Conservation (phyloP, 441 rosid species). For the Eruca vesicaria region DNA sequence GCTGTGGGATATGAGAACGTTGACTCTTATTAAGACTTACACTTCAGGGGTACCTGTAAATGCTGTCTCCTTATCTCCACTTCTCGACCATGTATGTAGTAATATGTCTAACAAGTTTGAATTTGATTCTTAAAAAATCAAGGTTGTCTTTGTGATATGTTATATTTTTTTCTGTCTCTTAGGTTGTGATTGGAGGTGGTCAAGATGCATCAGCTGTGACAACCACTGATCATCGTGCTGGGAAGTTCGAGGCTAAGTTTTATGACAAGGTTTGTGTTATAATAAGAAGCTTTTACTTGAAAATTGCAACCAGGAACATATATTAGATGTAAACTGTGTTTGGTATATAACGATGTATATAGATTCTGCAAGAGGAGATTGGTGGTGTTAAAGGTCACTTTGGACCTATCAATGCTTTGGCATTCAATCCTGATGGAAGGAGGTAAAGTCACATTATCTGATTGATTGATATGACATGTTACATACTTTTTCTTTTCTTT, state of each 20-base stretch:
- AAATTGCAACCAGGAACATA: not conserved
- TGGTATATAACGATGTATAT: conserved; percentile 8
- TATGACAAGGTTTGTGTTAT: conserved; percentile 13
- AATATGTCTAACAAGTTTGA: not conserved
- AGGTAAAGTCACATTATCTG: conserved; percentile 46
- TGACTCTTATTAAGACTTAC: conserved; percentile 33
- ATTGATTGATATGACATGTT: not conserved
- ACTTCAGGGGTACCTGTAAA: conserved; percentile 31
- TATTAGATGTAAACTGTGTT: conserved; percentile 1
- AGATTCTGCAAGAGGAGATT: conserved; percentile 89
- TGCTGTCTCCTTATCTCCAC: conserved; percentile 92
- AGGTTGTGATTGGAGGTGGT: conserved; percentile 99
- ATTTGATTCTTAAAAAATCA: not conserved
- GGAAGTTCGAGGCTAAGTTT: conserved; percentile 16
- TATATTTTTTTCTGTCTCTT: not conserved
- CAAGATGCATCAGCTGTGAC: conserved; percentile 97
- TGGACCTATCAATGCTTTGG: conserved; percentile 96
- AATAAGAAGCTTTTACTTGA: not conserved
- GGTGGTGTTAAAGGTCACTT: conserved; percentile 98
- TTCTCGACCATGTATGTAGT: conserved; percentile 76
- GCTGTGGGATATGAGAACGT: conserved; percentile 79
- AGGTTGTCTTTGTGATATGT: conserved; percentile 4
- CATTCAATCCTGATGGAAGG: conserved; percentile 93
- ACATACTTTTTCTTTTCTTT: not conserved
- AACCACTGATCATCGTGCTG: conserved; percentile 17